Evolutionary conservation across 2,329 filamentous ascomycete genomes (phyloP).

Genomic region (Pseudogymnoascus sp.): DNA sequence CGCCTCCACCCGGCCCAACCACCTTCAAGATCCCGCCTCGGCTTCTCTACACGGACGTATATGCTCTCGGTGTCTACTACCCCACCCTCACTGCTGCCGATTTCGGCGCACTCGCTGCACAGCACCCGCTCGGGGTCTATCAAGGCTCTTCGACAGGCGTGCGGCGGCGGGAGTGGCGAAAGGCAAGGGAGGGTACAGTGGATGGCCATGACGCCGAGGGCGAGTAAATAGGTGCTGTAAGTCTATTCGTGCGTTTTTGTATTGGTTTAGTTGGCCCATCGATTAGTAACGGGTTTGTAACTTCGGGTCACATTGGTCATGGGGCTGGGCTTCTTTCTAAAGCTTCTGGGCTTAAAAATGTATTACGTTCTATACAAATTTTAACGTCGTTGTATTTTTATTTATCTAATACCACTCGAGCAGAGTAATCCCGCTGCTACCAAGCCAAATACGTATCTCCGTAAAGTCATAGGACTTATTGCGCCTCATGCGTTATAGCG

Average conservation of each 20-base stretch:
- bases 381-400: too few relatives aligned
- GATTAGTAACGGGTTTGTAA: too few relatives aligned
- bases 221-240: neutral
- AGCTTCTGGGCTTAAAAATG: too few relatives aligned
- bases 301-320: too few relatives aligned
- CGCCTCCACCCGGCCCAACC: slow-evolving; percentile 7
- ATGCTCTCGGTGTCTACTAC: slow-evolving; percentile 11
- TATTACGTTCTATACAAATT: too few relatives aligned
- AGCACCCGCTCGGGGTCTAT: slow-evolving; percentile 22
- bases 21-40: slow-evolving; percentile 17
- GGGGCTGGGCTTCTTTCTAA: too few relatives aligned
- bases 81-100: slow-evolving; percentile 8
- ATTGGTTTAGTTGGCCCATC: neutral
- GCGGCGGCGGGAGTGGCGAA: slow-evolving; percentile 19
- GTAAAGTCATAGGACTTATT: too few relatives aligned
- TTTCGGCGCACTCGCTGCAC: slow-evolving; percentile 14
- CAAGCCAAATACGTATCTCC: too few relatives aligned
- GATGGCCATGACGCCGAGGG: neutral
- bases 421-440: too few relatives aligned
- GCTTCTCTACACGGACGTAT: slow-evolving; percentile 19
- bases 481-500: too few relatives aligned
- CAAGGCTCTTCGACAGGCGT: slow-evolving; percentile 20
- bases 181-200: slow-evolving; percentile 12
- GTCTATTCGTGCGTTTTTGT: neutral
- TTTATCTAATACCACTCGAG: too few relatives aligned